phyloP scores from a whole-genome alignment of 805 yeast species.

The Candida chauliodis region DNA sequence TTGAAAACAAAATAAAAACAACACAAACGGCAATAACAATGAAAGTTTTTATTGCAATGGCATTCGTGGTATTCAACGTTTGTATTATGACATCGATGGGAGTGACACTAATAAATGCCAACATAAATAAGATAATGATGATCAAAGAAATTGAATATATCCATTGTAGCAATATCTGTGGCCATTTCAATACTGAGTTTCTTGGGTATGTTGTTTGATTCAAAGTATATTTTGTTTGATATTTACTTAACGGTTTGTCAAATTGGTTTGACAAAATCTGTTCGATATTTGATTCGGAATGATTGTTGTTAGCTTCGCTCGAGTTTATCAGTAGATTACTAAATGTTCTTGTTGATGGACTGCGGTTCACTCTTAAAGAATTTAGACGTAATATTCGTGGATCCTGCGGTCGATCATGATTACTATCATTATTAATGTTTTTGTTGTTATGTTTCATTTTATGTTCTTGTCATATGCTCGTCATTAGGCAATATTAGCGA shows the following conservation, averaged over 20 bases:
- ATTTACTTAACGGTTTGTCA: background rate
- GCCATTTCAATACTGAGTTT: slow-evolving; percentile 12
- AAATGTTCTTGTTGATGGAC: slow-evolving; percentile 1
- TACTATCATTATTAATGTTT: background rate
- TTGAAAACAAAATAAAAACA: slow-evolving; percentile 48
- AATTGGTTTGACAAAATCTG: background rate
- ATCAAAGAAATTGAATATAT: slow-evolving; percentile 26
- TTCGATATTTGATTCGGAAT: background rate
- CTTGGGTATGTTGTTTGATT: slow-evolving; percentile 1
- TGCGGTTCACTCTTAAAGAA: background rate
- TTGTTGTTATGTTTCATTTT: background rate
- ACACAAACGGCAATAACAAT: slow-evolving; percentile 74
- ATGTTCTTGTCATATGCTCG: slow-evolving; percentile 1
- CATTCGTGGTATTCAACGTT: slow-evolving; percentile 48
- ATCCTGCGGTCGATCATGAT: slow-evolving; percentile 2
- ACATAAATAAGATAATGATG: slow-evolving; percentile 18
- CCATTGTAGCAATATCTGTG: slow-evolving; percentile 23
- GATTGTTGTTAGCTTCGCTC: background rate
- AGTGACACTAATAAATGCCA: slow-evolving; percentile 65
- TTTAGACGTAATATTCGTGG: background rate
- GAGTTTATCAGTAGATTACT: slow-evolving; percentile 5
- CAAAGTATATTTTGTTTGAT: slow-evolving; percentile 2
- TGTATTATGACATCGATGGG: slow-evolving; percentile 77
- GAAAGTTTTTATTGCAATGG: slow-evolving; percentile 69
- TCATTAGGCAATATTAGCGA: too few species aligned